Conservation (phyloP, 768 basidiomycete species). For the Scleroderma bovista region DNA sequence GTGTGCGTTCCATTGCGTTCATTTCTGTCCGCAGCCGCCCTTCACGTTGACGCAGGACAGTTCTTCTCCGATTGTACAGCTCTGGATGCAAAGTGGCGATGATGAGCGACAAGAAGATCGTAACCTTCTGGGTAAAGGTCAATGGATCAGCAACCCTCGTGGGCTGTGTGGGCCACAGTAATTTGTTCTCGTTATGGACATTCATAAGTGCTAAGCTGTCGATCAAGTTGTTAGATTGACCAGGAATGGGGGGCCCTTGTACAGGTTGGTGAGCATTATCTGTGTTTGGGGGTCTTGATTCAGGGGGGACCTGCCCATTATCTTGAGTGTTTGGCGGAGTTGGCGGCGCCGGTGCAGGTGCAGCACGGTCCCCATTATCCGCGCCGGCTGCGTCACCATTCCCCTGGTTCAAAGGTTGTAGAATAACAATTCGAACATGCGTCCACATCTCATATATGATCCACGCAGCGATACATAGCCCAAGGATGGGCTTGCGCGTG, state of each 20-base stretch:
- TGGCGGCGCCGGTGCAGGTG: slow-evolving; percentile 14
- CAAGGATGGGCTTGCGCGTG: slow-evolving; percentile 65
- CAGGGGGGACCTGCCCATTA: slow-evolving; percentile 12
- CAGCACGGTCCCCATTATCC: slow-evolving; percentile 14
- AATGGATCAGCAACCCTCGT: slow-evolving; percentile 34
- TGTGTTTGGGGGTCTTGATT: slow-evolving; percentile 9
- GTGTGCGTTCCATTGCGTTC: slow-evolving; percentile 30
- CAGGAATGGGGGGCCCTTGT: slow-evolving; percentile 25
- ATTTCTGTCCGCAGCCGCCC: slow-evolving; percentile 64
- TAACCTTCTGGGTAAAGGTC: slow-evolving; percentile 41
- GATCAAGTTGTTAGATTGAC: slow-evolving; percentile 33
- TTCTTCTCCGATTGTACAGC: slow-evolving; percentile 64
- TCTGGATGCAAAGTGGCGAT: slow-evolving; percentile 65
- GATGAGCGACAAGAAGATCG: slow-evolving; percentile 52
- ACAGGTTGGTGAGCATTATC: slow-evolving; percentile 15
- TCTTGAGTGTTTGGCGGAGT: slow-evolving; percentile 11
- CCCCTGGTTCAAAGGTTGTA: slow-evolving; percentile 34
- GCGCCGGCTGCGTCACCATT: slow-evolving; percentile 17
- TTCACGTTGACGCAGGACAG: slow-evolving; percentile 55
- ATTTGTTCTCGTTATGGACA: slow-evolving; percentile 48
- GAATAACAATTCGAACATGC: slow-evolving; percentile 47
- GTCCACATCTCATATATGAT: slow-evolving; percentile 74
- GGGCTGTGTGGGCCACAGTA: slow-evolving; percentile 34
- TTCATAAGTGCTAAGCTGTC: slow-evolving; percentile 54
- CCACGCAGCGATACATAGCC: slow-evolving; percentile 60